Percentiles rank a stretch among this genome's conserved stretches.
Evolutionary conservation across 192 early-diverging fungal genomes (phyloP).

Genomic region (Phycomyces blakesleeanus): DNA sequence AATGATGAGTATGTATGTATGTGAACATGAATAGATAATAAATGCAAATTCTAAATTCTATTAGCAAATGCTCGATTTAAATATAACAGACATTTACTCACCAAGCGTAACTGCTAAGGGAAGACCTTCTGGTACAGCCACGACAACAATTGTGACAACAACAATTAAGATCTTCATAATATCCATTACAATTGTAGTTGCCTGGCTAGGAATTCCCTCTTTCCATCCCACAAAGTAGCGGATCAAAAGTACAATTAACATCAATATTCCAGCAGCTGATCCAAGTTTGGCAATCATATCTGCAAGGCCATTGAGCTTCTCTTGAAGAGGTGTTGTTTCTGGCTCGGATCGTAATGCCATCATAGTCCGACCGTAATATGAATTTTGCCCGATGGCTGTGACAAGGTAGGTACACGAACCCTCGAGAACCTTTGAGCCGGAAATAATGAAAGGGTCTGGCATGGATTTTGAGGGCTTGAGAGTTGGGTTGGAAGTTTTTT

Average conservation of each 20-base stretch:
- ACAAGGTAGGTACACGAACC: constrained; percentile 85
- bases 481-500: constrained; percentile 17
- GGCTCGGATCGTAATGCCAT: constrained; percentile 81
- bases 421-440: constrained; percentile 88
- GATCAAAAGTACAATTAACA: constrained; percentile 84
- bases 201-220: constrained; percentile 29
- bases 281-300: constrained; percentile 94
- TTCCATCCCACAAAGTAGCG: constrained; percentile 73
- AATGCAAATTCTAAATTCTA: neutral
- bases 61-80: constrained; percentile 4
- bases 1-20: constrained; percentile 7
- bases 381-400: constrained; percentile 80
- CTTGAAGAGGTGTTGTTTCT: constrained; percentile 89
- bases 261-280: constrained; percentile 72
- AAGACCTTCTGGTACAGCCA: constrained; percentile 97
- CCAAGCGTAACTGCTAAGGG: constrained; percentile 93
- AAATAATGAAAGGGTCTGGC: constrained; percentile 84
- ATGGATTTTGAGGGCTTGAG: constrained; percentile 11
- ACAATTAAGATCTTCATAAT: constrained; percentile 83
- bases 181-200: constrained; percentile 55
- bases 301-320: constrained; percentile 84
- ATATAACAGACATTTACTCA: constrained; percentile 12
- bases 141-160: constrained; percentile 91
- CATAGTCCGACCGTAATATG: constrained; percentile 86
- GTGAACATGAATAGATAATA: neutral